Conservation (phyloP, 2,329 filamentous ascomycete genomes). For the Xylaria polymorpha region DNA sequence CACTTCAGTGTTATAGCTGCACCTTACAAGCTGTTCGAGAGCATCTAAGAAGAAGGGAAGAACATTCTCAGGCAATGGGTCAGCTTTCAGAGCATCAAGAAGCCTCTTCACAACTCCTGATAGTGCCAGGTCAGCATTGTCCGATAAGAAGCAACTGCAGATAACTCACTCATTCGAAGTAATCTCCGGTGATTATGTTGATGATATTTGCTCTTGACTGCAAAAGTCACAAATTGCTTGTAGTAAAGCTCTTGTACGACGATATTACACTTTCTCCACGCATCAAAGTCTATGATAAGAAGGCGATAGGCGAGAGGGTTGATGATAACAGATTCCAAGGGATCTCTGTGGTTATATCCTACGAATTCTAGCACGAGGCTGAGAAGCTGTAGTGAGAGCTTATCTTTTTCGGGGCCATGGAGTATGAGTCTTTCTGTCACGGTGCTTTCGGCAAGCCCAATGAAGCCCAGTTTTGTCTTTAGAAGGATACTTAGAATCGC, state of each 20-base stretch:
- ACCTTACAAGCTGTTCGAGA: conserved; percentile 82
- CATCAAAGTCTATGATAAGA: conserved; percentile 89
- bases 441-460: conserved; percentile 51
- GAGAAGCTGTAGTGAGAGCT: conserved; percentile 72
- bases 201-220: conserved; percentile 88
- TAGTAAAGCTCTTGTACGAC: conserved; percentile 91
- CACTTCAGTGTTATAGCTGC: conserved; percentile 84
- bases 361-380: conserved; percentile 85
- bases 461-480: conserved; percentile 80
- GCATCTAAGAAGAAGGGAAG: conserved; percentile 81
- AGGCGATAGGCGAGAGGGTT: conserved; percentile 96
- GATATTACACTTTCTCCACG: conserved; percentile 84
- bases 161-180: conserved; percentile 83
- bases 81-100: conserved; percentile 89
- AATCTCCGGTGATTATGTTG: conserved; percentile 91
- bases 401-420: conserved; percentile 65
- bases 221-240: conserved; percentile 88
- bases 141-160: background rate
- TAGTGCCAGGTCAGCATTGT: conserved; percentile 38
- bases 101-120: conserved; percentile 89
- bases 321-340: conserved; percentile 90
- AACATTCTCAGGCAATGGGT: conserved; percentile 77
- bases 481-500: conserved; percentile 86
- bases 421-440: conserved; percentile 58
- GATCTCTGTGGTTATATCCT: conserved; percentile 83